Evolutionary conservation across 257 asterid genomes (phyloP).

Genomic region (Scutellaria galericulata): DNA sequence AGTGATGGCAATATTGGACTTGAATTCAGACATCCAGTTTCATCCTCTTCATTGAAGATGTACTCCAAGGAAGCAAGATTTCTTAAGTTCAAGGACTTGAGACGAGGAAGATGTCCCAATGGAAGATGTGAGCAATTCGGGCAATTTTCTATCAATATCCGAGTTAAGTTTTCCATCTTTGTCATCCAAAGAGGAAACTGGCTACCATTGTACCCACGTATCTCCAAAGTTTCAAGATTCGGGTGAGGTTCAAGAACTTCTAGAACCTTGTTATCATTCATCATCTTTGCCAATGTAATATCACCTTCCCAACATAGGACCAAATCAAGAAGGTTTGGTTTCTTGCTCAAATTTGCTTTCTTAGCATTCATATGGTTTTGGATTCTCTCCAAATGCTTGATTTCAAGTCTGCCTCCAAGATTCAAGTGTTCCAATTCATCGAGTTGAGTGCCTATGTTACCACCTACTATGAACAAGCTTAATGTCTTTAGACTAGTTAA

Average conservation of each 20-base stretch:
- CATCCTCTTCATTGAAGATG: too few relatives aligned
- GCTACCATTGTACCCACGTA: background rate
- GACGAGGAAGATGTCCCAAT: background rate
- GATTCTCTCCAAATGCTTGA: background rate
- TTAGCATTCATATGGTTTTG: constrained; percentile 18
- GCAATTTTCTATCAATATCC: background rate
- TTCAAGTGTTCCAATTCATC: background rate
- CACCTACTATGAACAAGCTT: background rate
- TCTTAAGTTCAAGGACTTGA: background rate
- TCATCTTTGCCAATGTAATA: too few relatives aligned
- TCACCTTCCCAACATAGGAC: too few relatives aligned
- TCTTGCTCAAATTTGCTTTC: background rate
- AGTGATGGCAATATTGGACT: too few relatives aligned
- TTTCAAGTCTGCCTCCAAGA: too few relatives aligned
- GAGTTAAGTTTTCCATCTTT: background rate
- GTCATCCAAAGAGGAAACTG: background rate
- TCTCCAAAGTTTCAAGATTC: constrained; percentile 13
- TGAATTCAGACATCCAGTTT: too few relatives aligned
- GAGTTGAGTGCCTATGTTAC: too few relatives aligned
- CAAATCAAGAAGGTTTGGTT: too few relatives aligned
- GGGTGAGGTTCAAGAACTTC: too few relatives aligned
- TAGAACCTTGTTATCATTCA: too few relatives aligned
- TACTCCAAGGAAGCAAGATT: background rate
- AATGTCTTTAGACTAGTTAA: constrained; percentile 37
- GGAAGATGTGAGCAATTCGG: background rate